Evolutionary conservation across 225 moss, liverwort and hornwort genomes (phyloP).

Genomic region (Asterella californica): DNA sequence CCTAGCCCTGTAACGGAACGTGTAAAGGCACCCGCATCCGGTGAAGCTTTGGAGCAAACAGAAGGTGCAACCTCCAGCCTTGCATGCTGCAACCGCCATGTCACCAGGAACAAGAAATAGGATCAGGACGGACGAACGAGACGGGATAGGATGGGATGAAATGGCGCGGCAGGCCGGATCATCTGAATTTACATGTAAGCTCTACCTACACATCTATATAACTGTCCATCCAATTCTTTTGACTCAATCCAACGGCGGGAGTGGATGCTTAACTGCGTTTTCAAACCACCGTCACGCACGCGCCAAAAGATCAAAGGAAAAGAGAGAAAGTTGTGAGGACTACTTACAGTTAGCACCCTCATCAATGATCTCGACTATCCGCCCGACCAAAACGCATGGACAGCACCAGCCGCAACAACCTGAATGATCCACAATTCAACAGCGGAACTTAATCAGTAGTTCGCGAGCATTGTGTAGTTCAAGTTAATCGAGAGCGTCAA

Average conservation of each 20-base stretch:
- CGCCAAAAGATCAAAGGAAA: too few species aligned
- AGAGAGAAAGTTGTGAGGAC: not conserved
- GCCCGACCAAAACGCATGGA: conserved; percentile 26
- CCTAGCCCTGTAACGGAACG: conserved; percentile 43
- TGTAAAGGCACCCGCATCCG: conserved; percentile 48
- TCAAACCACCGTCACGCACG: too few species aligned
- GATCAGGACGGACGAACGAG: not conserved
- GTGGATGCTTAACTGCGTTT: too few species aligned
- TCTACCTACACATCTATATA: too few species aligned
- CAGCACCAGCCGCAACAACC: conserved; percentile 19
- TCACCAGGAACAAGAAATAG: not conserved
- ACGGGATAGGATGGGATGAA: not conserved
- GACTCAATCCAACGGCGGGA: too few species aligned
- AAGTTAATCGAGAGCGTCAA: not conserved
- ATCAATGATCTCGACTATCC: conserved; percentile 21
- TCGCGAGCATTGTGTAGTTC: not conserved
- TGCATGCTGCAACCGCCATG: conserved; percentile 34
- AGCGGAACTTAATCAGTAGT: too few species aligned
- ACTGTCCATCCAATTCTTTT: too few species aligned
- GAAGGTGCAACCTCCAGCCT: conserved; percentile 31
- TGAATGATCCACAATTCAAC: not conserved
- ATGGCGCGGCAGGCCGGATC: not conserved
- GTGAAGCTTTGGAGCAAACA: conserved; percentile 24
- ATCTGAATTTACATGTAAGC: too few species aligned
- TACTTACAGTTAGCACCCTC: conserved; percentile 27